phyloP scores from a whole-genome alignment of 495 filamentous ascomycete genomes.

The Hyaloscypha hepaticicola region DNA sequence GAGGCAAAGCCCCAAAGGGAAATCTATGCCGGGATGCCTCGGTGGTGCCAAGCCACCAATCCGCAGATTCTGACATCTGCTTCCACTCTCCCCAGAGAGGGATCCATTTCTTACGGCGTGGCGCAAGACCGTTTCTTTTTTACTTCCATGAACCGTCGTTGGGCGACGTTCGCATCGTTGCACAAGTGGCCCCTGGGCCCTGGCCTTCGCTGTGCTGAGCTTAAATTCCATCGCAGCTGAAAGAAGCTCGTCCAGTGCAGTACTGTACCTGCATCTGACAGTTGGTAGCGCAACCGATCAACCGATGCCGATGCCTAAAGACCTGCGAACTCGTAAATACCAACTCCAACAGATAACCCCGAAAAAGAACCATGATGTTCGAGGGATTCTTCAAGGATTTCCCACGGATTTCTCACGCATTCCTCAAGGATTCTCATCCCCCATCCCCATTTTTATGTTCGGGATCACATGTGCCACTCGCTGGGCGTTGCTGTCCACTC shows the following conservation, averaged over 20 bases:
- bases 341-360: background rate
- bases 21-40: constrained; percentile 3
- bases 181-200: background rate
- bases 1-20: background rate
- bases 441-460: background rate
- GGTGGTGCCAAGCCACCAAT: background rate
- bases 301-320: too few relatives aligned
- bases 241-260: too few relatives aligned
- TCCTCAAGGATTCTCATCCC: background rate
- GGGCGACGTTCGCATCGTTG: too few relatives aligned
- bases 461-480: constrained; percentile 10
- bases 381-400: background rate
- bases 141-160: background rate
- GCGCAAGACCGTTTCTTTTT: background rate
- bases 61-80: background rate
- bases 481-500: background rate
- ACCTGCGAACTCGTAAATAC: too few relatives aligned
- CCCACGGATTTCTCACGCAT: background rate
- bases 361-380: background rate
- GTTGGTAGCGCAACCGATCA: too few relatives aligned
- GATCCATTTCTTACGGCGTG: background rate
- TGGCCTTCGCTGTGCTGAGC: background rate
- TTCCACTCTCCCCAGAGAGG: background rate
- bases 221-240: background rate
- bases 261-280: too few relatives aligned